Base-by-base conservation (phyloP, 768 basidiomycete species). In the Xerocomus potaroensis region DNA sequence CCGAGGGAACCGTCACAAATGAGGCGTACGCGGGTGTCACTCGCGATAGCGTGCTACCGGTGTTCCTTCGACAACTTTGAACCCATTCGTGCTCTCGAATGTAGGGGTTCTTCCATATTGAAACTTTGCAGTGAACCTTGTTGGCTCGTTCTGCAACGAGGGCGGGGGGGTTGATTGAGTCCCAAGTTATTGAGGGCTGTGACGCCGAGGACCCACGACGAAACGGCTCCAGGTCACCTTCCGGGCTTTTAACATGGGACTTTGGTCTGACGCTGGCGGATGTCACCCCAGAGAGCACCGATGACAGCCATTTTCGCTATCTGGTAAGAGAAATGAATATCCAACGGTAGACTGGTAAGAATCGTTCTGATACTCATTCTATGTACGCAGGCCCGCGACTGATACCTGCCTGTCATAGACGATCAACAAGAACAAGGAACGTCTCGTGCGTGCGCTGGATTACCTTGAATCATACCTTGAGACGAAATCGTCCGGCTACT, bases 21-120 rank as follows among this genome's bases (percentile, higher is more conserved):
- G 1, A 31, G n/a, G 5, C 18, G 15, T 10, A 31, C 8, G 8
- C 12, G 39, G 5, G 21, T 12, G 22, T 5, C 30, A 54, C 54
- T 43, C 26, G 55, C 59, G 14, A n/a, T 61, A 55, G 23, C 49
- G 58, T 1, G 55, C 55, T 9, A 60, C 60, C 14, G 49, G 10
- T 1, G 40, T 9, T 5, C 59, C 53, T 34, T 60, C 55, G 1
- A 32, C 23, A 26, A 60, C 34, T 29, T 24, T 48, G 33, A 51
- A 60, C 29, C 56, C 60, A 16, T 60, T 48, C 3, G 22, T 14
- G 5, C n/a, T 43, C 19, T 59, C 53, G 37, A 60, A 60, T 5
- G 55, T 24, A 3, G 58, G 58, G 10, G 57, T 43, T 24, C 57
- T 61, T 4, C 53, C 55, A 21, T 53, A 52, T 0, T 33, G 16